Conservation (phyloP, 345 rosid species). For the Corchorus capsularis region DNA sequence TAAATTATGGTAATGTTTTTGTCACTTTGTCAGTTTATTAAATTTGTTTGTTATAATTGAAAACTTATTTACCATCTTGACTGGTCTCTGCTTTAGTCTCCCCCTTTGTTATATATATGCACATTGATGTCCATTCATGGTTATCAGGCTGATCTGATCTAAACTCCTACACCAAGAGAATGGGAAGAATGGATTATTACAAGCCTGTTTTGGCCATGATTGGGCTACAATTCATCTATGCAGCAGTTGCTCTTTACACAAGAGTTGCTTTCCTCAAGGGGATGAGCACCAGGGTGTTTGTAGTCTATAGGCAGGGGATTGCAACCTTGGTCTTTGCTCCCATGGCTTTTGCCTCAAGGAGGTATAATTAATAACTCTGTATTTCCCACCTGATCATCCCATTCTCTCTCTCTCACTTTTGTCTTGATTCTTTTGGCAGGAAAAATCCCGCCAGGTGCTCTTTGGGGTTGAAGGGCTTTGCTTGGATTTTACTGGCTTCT, state of each 20-base stretch:
- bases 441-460: constrained; percentile 21
- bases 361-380: constrained; percentile 3
- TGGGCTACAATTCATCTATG: constrained; percentile 32
- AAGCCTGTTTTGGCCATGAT: constrained; percentile 37
- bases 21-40: background rate
- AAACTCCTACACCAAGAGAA: background rate
- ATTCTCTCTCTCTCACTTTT: background rate
- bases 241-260: constrained; percentile 34
- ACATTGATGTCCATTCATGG: background rate
- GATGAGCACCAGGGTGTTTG: constrained; percentile 35
- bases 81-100: background rate
- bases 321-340: constrained; percentile 42
- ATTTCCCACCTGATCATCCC: background rate
- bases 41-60: background rate
- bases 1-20: background rate
- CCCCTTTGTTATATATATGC: background rate
- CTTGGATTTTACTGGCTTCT: constrained; percentile 37
- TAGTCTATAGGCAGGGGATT: constrained; percentile 36
- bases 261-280: constrained; percentile 38
- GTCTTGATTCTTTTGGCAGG: constrained; percentile 14
- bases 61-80: background rate
- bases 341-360: constrained; percentile 34
- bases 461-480: constrained; percentile 33
- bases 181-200: constrained; percentile 24
- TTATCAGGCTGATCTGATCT: background rate